Percentiles rank a stretch among this genome's conserved stretches.
phyloP scores from a whole-genome alignment of 106 monocot genomes.

The Apostasia shenzhenica region DNA sequence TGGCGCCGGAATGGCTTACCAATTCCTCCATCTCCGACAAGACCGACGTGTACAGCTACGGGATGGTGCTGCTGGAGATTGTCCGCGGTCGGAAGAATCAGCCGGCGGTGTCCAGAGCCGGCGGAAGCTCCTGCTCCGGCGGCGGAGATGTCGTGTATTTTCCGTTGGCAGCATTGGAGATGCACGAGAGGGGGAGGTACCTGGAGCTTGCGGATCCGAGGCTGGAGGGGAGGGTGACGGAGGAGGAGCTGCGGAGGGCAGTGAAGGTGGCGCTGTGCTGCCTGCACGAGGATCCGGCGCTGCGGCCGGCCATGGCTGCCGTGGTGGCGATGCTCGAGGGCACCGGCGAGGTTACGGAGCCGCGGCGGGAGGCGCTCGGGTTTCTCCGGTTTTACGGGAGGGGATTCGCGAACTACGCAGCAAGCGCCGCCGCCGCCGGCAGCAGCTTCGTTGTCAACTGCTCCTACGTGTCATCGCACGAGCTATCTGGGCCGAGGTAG shows the following conservation, averaged over 20 bases:
- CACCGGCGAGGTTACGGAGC: constrained; percentile 20
- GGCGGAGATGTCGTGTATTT: constrained; percentile 27
- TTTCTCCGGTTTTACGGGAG: constrained; percentile 38
- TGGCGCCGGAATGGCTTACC: constrained; percentile 92
- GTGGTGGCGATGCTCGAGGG: constrained; percentile 69
- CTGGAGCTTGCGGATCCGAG: constrained; percentile 47
- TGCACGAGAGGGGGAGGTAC: constrained; percentile 55
- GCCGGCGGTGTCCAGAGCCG: constrained; percentile 1
- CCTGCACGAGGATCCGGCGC: constrained; percentile 66
- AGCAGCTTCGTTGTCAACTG: not conserved
- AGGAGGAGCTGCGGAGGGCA: constrained; percentile 40
- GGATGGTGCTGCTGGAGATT: constrained; percentile 86
- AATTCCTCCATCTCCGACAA: constrained; percentile 71
- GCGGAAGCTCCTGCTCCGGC: not conserved
- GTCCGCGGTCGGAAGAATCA: constrained; percentile 68
- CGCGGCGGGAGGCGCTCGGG: constrained; percentile 38
- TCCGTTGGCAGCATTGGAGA: constrained; percentile 66
- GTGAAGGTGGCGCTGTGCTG: constrained; percentile 67
- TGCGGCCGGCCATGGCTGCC: constrained; percentile 50
- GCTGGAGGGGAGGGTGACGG: constrained; percentile 47
- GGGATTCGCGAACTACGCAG: constrained; percentile 11
- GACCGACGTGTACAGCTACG: constrained; percentile 94
- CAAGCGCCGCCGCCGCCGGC: constrained; percentile 7
- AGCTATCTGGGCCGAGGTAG: constrained; percentile 41
- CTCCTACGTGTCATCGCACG: constrained; percentile 31